These are phyloP conservation scores for Salpingoeca rosetta DNA, from an alignment of 78 protist genomes.

Conservation along the genomic window DNA sequence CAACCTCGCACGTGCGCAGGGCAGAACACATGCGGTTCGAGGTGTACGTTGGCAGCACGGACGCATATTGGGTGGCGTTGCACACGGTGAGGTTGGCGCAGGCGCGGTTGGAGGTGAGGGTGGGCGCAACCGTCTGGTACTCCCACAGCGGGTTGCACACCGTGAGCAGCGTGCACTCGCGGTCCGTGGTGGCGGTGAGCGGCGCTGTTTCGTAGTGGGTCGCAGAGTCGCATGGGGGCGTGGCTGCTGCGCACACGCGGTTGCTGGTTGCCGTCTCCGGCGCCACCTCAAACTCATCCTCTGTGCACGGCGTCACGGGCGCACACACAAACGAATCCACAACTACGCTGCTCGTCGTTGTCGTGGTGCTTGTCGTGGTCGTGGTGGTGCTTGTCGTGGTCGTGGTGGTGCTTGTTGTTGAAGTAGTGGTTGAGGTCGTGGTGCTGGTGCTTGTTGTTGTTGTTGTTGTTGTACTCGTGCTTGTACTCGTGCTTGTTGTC, in stretches of 20 bases:
- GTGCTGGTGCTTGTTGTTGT: too few relatives aligned
- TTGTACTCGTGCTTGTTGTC: too few relatives aligned
- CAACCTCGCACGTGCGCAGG: background rate
- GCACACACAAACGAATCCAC: background rate
- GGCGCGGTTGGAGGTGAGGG: background rate
- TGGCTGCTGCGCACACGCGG: background rate
- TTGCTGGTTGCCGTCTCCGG: background rate
- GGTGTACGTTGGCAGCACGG: background rate
- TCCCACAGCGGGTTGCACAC: background rate
- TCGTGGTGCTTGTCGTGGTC: too few relatives aligned
- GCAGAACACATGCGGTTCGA: background rate
- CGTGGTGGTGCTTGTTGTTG: too few relatives aligned
- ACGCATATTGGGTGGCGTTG: background rate
- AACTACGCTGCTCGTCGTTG: background rate
- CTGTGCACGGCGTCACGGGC: background rate
- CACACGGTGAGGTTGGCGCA: background rate
- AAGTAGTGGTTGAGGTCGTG: too few relatives aligned
- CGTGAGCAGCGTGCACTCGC: background rate
- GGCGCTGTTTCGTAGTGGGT: background rate
- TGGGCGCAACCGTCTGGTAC: background rate
- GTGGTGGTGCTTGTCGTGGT: too few relatives aligned
- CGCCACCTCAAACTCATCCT: background rate
- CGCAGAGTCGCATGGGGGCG: background rate
- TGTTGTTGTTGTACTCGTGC: too few relatives aligned
- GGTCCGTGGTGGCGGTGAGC: background rate